These are phyloP conservation scores for Leishmania amazonensis DNA, from an alignment of 208 protist genomes.

Conservation along the genomic window DNA sequence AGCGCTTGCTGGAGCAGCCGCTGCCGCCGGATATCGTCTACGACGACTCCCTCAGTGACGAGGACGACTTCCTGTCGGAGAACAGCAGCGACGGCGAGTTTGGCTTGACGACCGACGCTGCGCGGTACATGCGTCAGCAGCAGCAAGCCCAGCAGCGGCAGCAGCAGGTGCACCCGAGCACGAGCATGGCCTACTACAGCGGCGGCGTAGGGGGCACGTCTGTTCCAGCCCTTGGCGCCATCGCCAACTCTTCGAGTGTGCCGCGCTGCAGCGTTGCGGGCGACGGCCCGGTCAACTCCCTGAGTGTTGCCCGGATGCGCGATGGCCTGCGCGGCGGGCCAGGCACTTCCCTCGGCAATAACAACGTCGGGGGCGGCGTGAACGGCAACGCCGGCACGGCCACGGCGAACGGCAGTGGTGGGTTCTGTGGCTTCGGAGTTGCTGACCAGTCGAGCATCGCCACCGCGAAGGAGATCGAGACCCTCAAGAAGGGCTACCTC, in stretches of 20 bases:
- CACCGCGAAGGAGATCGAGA: slow-evolving; percentile 30
- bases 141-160: slow-evolving; percentile 17
- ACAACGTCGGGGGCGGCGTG: neutral
- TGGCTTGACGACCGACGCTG: slow-evolving; percentile 28
- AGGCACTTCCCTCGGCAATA: slow-evolving; percentile 21
- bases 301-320: slow-evolving; percentile 10
- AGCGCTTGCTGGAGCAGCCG: slow-evolving; percentile 66
- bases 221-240: slow-evolving; percentile 13
- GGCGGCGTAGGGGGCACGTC: slow-evolving; percentile 13
- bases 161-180: slow-evolving; percentile 13
- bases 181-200: slow-evolving; percentile 22
- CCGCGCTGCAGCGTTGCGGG: slow-evolving; percentile 23
- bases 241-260: slow-evolving; percentile 21
- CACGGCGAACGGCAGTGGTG: neutral
- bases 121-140: slow-evolving; percentile 34
- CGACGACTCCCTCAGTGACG: slow-evolving; percentile 46
- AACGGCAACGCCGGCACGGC: slow-evolving; percentile 7
- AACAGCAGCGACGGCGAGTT: slow-evolving; percentile 54
- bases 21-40: slow-evolving; percentile 75
- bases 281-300: slow-evolving; percentile 27
- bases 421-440: neutral
- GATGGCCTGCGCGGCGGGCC: slow-evolving; percentile 19
- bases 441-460: slow-evolving; percentile 22
- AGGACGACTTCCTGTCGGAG: slow-evolving; percentile 36
- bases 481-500: slow-evolving; percentile 45